Evolutionary conservation across 345 rosid species (phyloP).

Genomic region (Microcos paniculata): DNA sequence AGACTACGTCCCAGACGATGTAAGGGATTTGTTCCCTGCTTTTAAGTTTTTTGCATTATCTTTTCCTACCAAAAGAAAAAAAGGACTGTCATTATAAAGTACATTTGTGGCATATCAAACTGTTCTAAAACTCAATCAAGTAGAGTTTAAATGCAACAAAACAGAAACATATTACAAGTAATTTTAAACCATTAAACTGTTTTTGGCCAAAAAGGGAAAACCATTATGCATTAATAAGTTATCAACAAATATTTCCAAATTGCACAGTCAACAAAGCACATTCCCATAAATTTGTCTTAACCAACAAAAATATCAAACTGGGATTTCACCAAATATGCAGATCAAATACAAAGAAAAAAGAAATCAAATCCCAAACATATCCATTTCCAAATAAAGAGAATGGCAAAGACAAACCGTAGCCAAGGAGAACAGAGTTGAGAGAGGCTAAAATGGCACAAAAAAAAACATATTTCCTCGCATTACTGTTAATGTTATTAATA

Average conservation of each 20-base stretch:
- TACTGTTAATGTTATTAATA: background rate
- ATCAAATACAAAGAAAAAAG: background rate
- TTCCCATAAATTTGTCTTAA: background rate
- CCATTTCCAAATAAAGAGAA: too few relatives aligned
- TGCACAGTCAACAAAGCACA: background rate
- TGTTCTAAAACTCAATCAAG: background rate
- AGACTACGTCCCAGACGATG: too few relatives aligned
- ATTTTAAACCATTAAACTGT: background rate
- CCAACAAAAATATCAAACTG: background rate
- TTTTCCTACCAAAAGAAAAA: too few relatives aligned
- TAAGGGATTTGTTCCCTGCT: too few relatives aligned
- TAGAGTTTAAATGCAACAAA: background rate
- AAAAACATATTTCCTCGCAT: conserved; percentile 32
- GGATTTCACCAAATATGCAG: background rate
- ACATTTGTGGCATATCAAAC: background rate
- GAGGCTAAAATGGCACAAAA: conserved; percentile 65
- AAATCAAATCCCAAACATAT: background rate
- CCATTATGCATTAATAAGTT: background rate
- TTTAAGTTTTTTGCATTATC: too few relatives aligned
- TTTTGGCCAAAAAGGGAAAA: background rate
- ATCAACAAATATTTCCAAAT: background rate
- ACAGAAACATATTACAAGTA: background rate
- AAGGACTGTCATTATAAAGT: background rate
- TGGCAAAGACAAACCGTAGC: conserved; percentile 44
- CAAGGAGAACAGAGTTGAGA: conserved; percentile 68